Conservation (phyloP, 768 basidiomycete genomes). For the Coprinopsis cinerea region DNA sequence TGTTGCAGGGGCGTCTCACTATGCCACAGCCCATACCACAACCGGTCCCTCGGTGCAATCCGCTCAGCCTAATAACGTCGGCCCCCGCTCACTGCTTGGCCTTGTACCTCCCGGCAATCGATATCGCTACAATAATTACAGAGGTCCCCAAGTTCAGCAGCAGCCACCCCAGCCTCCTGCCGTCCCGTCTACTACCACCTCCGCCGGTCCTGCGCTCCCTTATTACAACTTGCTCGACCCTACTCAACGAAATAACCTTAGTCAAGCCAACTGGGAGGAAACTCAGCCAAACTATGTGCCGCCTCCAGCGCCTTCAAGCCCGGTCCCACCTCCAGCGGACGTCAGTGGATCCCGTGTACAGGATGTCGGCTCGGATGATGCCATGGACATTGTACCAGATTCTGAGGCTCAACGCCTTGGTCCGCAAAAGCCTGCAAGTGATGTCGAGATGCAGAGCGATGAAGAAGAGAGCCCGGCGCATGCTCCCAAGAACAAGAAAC, state of each 20-base stretch:
- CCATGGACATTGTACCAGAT: constrained; percentile 54
- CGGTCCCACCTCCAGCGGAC: constrained; percentile 12
- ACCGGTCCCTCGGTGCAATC: neutral
- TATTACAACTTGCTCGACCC: neutral
- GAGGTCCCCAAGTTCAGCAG: neutral
- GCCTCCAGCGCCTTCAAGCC: neutral
- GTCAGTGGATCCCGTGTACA: neutral
- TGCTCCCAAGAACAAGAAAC: neutral
- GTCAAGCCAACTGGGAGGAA: constrained; percentile 14
- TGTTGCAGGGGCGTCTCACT: no score
- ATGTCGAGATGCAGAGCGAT: constrained; percentile 2
- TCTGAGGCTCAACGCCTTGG: constrained; percentile 46
- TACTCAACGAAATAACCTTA: neutral
- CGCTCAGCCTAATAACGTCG: constrained; percentile 4
- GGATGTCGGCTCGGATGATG: constrained; percentile 16
- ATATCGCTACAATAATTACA: constrained; percentile 22
- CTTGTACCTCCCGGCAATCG: constrained; percentile 23
- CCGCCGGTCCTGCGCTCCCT: no score
- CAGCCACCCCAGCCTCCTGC: constrained; percentile 13
- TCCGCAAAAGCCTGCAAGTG: neutral
- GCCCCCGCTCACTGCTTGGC: constrained; percentile 16
- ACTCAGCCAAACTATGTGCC: constrained; percentile 16
- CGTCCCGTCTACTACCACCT: neutral
- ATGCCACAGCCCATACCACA: neutral
- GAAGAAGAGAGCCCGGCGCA: neutral